Base-by-base conservation (phyloP, 2,329 filamentous ascomycete species). In the Colletotrichum truncatum region DNA sequence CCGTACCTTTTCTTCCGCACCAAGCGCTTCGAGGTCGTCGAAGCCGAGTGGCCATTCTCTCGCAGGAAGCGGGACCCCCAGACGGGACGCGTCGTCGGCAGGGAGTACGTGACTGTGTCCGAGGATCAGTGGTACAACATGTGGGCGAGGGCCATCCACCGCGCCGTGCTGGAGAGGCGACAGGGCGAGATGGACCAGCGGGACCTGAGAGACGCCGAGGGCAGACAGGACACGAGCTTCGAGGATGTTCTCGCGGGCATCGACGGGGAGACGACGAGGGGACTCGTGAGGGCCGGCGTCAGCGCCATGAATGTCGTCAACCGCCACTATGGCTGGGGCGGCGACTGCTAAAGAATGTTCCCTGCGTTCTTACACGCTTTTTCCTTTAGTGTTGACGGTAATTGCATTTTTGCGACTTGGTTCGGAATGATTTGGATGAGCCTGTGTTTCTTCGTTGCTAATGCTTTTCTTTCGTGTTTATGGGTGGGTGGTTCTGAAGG, bases 1-100 rank as follows among this genome's bases (percentile, higher is more conserved):
- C 91, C 91, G 0, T 85, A 86, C 61, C 81, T 94, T 11, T 89
- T 87, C 77, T 84, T 93, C 73, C 77, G 84, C 16, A 94, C 91
- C 2, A 88, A 86, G 73, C 82, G 86, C 51, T 94, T 89, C 78
- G 85, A 90, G 68, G 88, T 92, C 3, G 84, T 87, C 3, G 80
- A 82, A 21, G 84, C 85, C 0, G 82, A 89, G 32, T 94, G 90
- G 89, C 75, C 80, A 1, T 89, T 84, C 69, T 86, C 84, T 3
- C 71, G 73, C 4, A 56, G 57, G 6, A 34, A 21, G 21, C 26
- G 59, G 18, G 56, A 67, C 16, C 63, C 58, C n/a, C 57, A 51
- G 21, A 63, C 63, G 11, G 57, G 53, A 30, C 32, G 51, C 14
- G 52, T 65, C 2, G 51, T 73, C 11, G 80, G 76, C 18, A 26